Evolutionary conservation across 1,284 basidiomycete species (phyloP), one percentile per base, ranked within the genome.

Genomic region (Tilletia horrida): DNA sequence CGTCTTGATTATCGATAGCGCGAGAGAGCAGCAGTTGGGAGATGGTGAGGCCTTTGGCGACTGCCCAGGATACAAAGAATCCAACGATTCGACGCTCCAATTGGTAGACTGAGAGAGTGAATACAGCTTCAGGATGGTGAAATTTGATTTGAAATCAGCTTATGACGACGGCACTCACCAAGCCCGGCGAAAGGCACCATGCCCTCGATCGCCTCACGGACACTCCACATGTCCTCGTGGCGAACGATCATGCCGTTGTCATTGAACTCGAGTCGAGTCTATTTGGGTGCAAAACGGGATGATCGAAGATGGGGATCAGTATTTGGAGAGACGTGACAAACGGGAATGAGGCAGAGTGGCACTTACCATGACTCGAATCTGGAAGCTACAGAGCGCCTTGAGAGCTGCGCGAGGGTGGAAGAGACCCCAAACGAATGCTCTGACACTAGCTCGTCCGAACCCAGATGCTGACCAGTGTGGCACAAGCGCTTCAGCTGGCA

Each of bases 141-240:
- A n/a, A n/a, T n/a, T n/a, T n/a, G n/a, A n/a, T n/a, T n/a, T n/a
- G n/a, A n/a, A n/a, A n/a, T n/a, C n/a, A n/a, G n/a, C n/a, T n/a
- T n/a, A n/a, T n/a, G n/a, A n/a, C n/a, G n/a, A n/a, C n/a, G n/a
- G n/a, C n/a, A 52, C 50, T 52, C 50, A 52, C 50, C 23, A 76
- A 76, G 55, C 13, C 61, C 61, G 1, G 76, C 73, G 64, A 81
- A 78, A 1, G 80, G 80, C 13, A 81, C 69, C 29, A 75, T 71
- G 14, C 78, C 79, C 52, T 81, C 80, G 45, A 81, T 76, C 9
- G 78, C 71, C 71, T 81, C 80, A 6, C 79, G 70, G 64, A 80
- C 31, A 8, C 80, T 76, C 80, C 80, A 81, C 6, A 76, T 78
- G 62, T 81, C 80, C 57, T 81, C 80, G 66, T 81, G 80, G 29